A percentile compares a stretch with the other conserved stretches of the same genome.
phyloP scores from a whole-genome alignment of 1,284 basidiomycete species.

The Pulchroboletus neoregius region DNA sequence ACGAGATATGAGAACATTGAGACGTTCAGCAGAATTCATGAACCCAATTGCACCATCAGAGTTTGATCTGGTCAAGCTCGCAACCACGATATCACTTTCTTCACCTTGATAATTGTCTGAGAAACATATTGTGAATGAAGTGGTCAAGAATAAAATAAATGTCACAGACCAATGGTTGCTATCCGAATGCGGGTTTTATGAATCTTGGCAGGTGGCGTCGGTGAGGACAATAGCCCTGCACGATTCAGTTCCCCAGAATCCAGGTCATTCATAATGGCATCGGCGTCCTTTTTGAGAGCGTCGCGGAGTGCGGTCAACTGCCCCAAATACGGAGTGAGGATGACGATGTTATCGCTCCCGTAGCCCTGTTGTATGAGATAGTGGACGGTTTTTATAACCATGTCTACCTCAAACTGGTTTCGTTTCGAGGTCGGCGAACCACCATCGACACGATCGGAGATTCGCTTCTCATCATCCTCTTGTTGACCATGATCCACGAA shows the following conservation, averaged over 20 bases:
- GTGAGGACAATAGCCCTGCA: constrained; percentile 18
- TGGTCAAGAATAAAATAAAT: neutral
- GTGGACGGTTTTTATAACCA: constrained; percentile 61
- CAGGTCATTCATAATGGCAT: constrained; percentile 59
- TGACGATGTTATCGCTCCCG: constrained; percentile 52
- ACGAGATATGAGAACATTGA: constrained; percentile 64
- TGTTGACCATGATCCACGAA: constrained; percentile 54
- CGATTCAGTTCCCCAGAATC: constrained; percentile 38
- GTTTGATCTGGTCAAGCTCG: constrained; percentile 59
- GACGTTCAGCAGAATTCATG: constrained; percentile 59
- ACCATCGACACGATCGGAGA: constrained; percentile 44
- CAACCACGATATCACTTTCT: constrained; percentile 61
- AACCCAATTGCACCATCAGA: constrained; percentile 54
- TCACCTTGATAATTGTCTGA: constrained; percentile 66
- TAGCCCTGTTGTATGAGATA: constrained; percentile 67
- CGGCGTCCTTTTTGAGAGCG: constrained; percentile 44
- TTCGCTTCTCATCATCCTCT: constrained; percentile 44
- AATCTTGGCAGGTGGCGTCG: constrained; percentile 39
- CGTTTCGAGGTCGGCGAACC: constrained; percentile 53
- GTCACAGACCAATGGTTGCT: constrained; percentile 54
- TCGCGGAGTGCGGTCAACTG: constrained; percentile 50
- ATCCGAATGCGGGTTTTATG: constrained; percentile 40
- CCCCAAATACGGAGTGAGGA: constrained; percentile 65
- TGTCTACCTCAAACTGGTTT: constrained; percentile 53
- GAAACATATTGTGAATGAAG: neutral